A percentile compares a stretch with the other conserved stretches of the same genome.
phyloP scores from a whole-genome alignment of 2,329 filamentous ascomycete genomes.

The Plectosphaerella cucumerina region DNA sequence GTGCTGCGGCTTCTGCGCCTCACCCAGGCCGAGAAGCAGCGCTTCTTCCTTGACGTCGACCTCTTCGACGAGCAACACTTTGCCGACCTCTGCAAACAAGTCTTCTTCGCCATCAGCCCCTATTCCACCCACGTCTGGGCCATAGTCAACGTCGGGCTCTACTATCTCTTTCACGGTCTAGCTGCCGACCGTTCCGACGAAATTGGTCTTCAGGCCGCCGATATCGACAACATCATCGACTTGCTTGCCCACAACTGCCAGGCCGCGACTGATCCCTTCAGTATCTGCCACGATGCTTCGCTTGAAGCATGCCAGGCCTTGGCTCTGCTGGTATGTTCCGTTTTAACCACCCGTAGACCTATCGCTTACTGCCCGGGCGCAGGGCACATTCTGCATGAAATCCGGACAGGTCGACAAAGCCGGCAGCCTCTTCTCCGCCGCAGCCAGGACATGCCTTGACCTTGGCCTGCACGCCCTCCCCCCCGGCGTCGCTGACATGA shows the following conservation, averaged over 20 bases:
- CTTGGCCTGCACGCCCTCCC: constrained; percentile 21
- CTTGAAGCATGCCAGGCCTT: constrained; percentile 20
- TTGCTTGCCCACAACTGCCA: constrained; percentile 17
- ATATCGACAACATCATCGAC: constrained; percentile 1
- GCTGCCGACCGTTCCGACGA: constrained; percentile 9
- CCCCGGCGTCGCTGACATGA: neutral
- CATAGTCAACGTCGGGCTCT: constrained; percentile 20
- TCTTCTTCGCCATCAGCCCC: constrained; percentile 23
- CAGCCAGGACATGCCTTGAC: constrained; percentile 19
- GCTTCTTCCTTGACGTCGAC: constrained; percentile 20
- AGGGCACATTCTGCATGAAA: constrained; percentile 17
- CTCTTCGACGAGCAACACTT: constrained; percentile 19
- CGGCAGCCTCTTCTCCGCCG: constrained; percentile 20
- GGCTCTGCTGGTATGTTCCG: constrained; percentile 17
- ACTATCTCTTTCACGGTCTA: constrained; percentile 16
- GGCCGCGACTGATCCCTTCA: constrained; percentile 18
- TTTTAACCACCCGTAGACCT: neutral
- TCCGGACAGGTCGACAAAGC: constrained; percentile 20
- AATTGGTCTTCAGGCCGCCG: constrained; percentile 7
- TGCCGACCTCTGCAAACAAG: constrained; percentile 18
- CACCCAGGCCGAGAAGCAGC: constrained; percentile 16
- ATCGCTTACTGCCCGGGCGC: neutral
- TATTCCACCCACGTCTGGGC: constrained; percentile 22
- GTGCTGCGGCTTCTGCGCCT: constrained; percentile 21
- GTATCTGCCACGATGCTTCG: constrained; percentile 21